A percentile compares a stretch with the other conserved stretches of the same genome.
Evolutionary conservation across 495 filamentous ascomycete species (phyloP).

Genomic region (Parachaetomium inaequale): DNA sequence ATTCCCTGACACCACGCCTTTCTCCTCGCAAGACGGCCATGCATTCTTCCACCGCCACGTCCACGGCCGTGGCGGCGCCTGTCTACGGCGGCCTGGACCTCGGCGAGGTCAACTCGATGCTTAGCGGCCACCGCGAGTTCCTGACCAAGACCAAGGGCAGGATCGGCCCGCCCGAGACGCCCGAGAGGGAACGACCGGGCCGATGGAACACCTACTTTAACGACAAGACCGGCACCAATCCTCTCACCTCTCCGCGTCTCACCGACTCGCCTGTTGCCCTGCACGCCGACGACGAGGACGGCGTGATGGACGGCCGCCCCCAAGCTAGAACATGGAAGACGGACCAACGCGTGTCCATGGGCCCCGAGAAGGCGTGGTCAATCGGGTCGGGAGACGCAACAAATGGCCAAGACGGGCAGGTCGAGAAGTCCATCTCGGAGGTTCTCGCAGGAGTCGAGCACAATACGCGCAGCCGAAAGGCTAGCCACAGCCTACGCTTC

Average conservation of each 20-base stretch:
- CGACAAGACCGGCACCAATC: constrained; percentile 17
- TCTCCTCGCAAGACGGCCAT: constrained; percentile 28
- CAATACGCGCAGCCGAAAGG: constrained; percentile 83
- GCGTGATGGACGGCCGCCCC: constrained; percentile 34
- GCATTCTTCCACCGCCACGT: constrained; percentile 21
- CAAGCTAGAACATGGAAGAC: constrained; percentile 44
- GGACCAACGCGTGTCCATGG: constrained; percentile 40
- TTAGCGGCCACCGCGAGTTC: constrained; percentile 36
- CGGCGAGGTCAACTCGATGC: constrained; percentile 36
- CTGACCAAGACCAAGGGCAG: constrained; percentile 35
- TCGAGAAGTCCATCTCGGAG: constrained; percentile 83
- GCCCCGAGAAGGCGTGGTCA: constrained; percentile 54
- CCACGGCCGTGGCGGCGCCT: constrained; percentile 21
- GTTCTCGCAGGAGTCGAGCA: constrained; percentile 72
- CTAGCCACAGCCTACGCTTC: constrained; percentile 84
- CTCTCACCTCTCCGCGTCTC: constrained; percentile 16
- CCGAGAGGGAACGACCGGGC: constrained; percentile 31
- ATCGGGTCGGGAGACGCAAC: constrained; percentile 45
- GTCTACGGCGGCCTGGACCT: constrained; percentile 30
- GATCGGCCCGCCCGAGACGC: constrained; percentile 40
- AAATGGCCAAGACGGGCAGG: constrained; percentile 47
- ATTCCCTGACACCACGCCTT: constrained; percentile 31
- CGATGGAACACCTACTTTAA: constrained; percentile 15
- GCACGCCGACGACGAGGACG: constrained; percentile 22
- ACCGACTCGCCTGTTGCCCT: constrained; percentile 18